Evolutionary conservation across 495 filamentous ascomycete genomes (phyloP), one percentile per base, ranked within the genome.

Genomic region (Aspergillus egyptiacus): DNA sequence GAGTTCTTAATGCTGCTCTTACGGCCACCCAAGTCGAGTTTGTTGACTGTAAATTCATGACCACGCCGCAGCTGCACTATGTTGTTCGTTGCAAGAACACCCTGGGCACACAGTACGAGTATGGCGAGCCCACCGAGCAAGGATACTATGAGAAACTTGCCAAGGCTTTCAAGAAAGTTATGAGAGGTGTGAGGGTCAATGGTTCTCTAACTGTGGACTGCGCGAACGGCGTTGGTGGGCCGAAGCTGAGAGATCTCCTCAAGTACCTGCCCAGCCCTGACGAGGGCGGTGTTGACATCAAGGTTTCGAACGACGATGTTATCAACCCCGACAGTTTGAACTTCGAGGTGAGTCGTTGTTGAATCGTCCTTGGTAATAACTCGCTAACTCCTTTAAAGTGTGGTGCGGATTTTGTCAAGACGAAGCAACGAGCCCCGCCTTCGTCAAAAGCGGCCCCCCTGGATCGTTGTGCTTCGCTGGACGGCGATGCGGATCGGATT

Each of bases 331-430:
- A 96, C 55, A 78, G 81, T 40, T 72, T 98, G 55, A 98, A 98
- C 65, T 77, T 85, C 23, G 86, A 95, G 60, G 89, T 91, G 78
- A 36, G 38, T 13, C 5, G 19, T 25, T 10, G 34, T 13, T 11
- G 17, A 30, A 17, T 19, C 18, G 11, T 22, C n/a, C 42, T 19
- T 19, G 32, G 17, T 38, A 14, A 35, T 5, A 50, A 11, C 18
- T 34, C 41, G 40, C 60, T 65, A 57, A 59, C 19, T 27, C 25
- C 23, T 44, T 54, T 25, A 34, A 49, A 94, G 87, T 96, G 89
- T 59, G 93, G 93, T 67, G 93, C 93, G 64, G 93, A 98, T 63
- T 96, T 83, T 51, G 94, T 98, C 51, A 98, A 98, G 67, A 97
- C 93, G 10, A 87, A 88, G 66, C 94, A 97, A 70, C 83, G 90